These are phyloP conservation scores for Lactuca saligna DNA, from an alignment of 129 eudicot species.

Conservation along the genomic window DNA sequence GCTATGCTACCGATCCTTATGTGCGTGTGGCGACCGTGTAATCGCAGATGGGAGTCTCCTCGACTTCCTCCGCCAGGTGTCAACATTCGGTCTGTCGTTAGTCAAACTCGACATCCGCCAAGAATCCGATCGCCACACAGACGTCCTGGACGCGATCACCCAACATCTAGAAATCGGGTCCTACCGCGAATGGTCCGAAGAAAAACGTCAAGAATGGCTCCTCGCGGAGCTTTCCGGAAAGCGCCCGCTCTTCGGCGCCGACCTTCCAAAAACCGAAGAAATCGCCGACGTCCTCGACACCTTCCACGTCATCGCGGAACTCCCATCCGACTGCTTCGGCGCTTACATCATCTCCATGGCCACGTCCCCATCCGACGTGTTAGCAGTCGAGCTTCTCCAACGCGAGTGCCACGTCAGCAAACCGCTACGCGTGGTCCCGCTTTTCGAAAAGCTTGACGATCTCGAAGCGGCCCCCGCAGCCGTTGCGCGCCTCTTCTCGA, in stretches of 20 bases:
- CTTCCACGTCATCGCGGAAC: conserved; percentile 76
- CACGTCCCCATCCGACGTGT: conserved; percentile 89
- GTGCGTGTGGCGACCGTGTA: conserved; percentile 86
- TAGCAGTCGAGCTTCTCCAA: conserved; percentile 95
- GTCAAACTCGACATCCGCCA: conserved; percentile 95
- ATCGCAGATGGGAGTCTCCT: conserved; percentile 98
- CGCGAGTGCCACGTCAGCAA: conserved; percentile 88
- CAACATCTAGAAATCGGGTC: conserved; percentile 89
- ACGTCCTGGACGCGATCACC: conserved; percentile 92
- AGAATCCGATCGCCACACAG: conserved; percentile 96
- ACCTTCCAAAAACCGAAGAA: conserved; percentile 91
- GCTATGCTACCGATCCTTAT: conserved; percentile 89
- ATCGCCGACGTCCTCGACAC: conserved; percentile 91
- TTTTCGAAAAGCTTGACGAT: conserved; percentile 89
- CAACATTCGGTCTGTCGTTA: conserved; percentile 91
- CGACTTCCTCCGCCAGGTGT: conserved; percentile 88
- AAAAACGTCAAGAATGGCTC: conserved; percentile 89
- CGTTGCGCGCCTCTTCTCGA: conserved; percentile 87
- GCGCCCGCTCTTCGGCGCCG: conserved; percentile 91
- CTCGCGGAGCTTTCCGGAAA: conserved; percentile 82
- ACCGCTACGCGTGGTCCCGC: conserved; percentile 90
- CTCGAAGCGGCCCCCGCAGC: conserved; percentile 97
- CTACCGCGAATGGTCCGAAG: conserved; percentile 92
- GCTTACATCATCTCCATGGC: conserved; percentile 99
- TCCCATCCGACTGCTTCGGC: conserved; percentile 96